Evolutionary conservation across 768 basidiomycete species (phyloP), one percentile per base, ranked within the genome.

Genomic region (Boletales sp.): DNA sequence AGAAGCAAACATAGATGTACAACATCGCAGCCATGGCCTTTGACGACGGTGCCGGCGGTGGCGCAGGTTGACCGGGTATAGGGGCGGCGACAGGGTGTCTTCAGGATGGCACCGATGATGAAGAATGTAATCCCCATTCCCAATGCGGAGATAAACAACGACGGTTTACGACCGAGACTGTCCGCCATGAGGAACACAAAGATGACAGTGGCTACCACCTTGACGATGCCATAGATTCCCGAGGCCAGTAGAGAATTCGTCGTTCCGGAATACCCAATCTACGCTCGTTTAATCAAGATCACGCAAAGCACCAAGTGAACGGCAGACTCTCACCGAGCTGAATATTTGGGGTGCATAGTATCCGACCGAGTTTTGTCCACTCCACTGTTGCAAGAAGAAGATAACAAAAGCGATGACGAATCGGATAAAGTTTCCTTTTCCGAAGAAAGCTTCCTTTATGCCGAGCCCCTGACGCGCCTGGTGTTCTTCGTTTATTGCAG

Each of bases 1-100:
- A 93, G 68, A 91, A 91, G 64, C 84, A 85, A 39, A 91, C 88
- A 59, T 88, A 94, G 47, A 93, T 80, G 63, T 93, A 94, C 29
- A 93, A 68, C 81, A 90, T 81, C 3, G 82, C 87, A 3, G 90
- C 90, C 90, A 92, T 93, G 1, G 77, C 91, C 64, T 86, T 82
- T 2, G 73, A 74, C 14, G 82, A 75, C 1, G 81, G 74, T 0
- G 83, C 63, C 0, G 79, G 76, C 2, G 60, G 18, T 0, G 63
- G 48, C 0, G 74, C 76, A 71, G 35, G 69, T 71, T 21, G 77
- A 59, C 63, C 60, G 0, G 71, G 52, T 3, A 66, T 57, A 3
- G 74, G 74, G 1, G 81, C 78, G n/a, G 14, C 35, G 14, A 65
- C 58, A 5, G 87, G 86, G 65, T 88, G 83, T 84, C 73, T 90